These are phyloP conservation scores for Trichoderma polysporum DNA, from an alignment of 2,329 filamentous ascomycete species.

Conservation along the genomic window DNA sequence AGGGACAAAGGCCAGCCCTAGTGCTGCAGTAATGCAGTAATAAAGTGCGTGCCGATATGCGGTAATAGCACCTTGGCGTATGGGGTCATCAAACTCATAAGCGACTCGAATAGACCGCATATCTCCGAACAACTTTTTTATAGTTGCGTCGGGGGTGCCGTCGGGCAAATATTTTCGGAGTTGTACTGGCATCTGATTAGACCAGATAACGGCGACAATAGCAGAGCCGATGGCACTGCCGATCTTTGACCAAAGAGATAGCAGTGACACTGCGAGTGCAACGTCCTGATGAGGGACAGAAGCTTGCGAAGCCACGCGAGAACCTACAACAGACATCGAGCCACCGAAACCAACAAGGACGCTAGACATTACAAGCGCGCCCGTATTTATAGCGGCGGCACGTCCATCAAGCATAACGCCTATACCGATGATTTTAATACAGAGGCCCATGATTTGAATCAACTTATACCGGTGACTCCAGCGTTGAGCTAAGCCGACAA, in stretches of 20 bases:
- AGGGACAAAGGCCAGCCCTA: slow-evolving; percentile 36
- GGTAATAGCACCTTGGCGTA: slow-evolving; percentile 35
- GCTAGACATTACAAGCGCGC: slow-evolving; percentile 32
- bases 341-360: slow-evolving; percentile 23
- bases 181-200: slow-evolving; percentile 32
- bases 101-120: slow-evolving; percentile 34
- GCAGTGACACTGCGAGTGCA: slow-evolving; percentile 34
- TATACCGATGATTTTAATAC: slow-evolving; percentile 39
- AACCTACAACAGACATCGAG: slow-evolving; percentile 38
- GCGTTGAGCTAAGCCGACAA: slow-evolving; percentile 35
- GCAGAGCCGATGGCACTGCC: slow-evolving; percentile 38
- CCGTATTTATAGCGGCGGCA: slow-evolving; percentile 34
- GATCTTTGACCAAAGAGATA: slow-evolving; percentile 39
- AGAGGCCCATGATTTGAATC: slow-evolving; percentile 37
- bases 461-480: slow-evolving; percentile 41
- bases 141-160: slow-evolving; percentile 25
- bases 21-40: slow-evolving; percentile 35
- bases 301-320: slow-evolving; percentile 39
- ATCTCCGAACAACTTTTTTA: slow-evolving; percentile 34
- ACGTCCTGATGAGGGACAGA: slow-evolving; percentile 42
- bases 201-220: slow-evolving; percentile 39
- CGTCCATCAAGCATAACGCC: slow-evolving; percentile 34
- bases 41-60: slow-evolving; percentile 37
- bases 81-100: slow-evolving; percentile 34
- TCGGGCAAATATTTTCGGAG: slow-evolving; percentile 28